These are phyloP conservation scores for Clavaria fumosa DNA, from an alignment of 768 basidiomycete species.

Conservation along the genomic window DNA sequence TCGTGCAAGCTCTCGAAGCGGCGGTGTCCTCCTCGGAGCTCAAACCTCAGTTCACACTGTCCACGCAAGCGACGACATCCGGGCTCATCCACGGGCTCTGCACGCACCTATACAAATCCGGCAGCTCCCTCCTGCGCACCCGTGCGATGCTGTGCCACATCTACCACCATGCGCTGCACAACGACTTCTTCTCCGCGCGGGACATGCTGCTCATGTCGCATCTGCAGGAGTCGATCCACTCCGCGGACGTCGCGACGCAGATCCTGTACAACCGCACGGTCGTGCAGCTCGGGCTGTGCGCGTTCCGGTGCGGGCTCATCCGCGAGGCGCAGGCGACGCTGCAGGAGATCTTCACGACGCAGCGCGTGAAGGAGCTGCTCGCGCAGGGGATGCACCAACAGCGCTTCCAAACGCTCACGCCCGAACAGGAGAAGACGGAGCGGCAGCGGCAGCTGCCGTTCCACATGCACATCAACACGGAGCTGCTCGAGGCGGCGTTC, in stretches of 20 bases:
- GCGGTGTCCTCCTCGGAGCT: slow-evolving; percentile 41
- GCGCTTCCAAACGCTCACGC: slow-evolving; percentile 71
- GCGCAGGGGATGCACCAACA: slow-evolving; percentile 94
- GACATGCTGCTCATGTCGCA: slow-evolving; percentile 99
- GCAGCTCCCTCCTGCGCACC: slow-evolving; percentile 83
- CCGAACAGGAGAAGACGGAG: slow-evolving; percentile 95
- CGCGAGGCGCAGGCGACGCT: slow-evolving; percentile 86
- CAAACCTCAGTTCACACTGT: slow-evolving; percentile 47
- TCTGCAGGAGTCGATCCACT: slow-evolving; percentile 90
- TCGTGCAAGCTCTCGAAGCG: slow-evolving; percentile 80
- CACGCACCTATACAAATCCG: slow-evolving; percentile 83
- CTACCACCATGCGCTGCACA: slow-evolving; percentile 92
- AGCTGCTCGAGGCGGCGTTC: slow-evolving; percentile 93
- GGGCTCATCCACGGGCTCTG: slow-evolving; percentile 80
- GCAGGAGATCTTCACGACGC: slow-evolving; percentile 91
- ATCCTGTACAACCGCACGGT: slow-evolving; percentile 96
- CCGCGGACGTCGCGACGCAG: slow-evolving; percentile 92
- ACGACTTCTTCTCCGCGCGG: slow-evolving; percentile 90
- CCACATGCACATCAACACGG: slow-evolving; percentile 99
- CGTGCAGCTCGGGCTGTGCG: slow-evolving; percentile 92
- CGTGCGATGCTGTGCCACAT: slow-evolving; percentile 97
- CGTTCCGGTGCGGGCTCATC: slow-evolving; percentile 90
- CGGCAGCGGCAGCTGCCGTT: slow-evolving; percentile 92
- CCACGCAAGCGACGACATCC: slow-evolving; percentile 40
- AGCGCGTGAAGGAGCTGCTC: slow-evolving; percentile 91